Evolutionary conservation across 345 rosid genomes (phyloP), one percentile per base, ranked within the genome.

Genomic region (Lepidium sativum): DNA sequence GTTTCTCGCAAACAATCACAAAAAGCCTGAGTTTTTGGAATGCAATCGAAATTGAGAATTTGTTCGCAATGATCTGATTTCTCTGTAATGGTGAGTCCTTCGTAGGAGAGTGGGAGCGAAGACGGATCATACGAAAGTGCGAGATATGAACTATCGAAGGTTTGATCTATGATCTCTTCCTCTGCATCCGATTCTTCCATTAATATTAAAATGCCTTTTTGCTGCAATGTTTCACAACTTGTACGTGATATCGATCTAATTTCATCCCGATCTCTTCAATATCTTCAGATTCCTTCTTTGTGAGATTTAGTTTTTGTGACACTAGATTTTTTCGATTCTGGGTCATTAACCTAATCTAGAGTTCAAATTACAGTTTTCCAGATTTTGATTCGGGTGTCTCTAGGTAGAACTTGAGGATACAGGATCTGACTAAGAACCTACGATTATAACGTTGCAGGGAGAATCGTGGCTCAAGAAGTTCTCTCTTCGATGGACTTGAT

Each of bases 401-500:
- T 8, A 17, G 12, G 14, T 8, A n/a, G 21, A 17, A 16, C 51
- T 63, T 14, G 8, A 44, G 67, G 1, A 17, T 39, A 44, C 5
- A 0, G 29, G 25, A 34, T 67, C 29, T 56, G 63, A 44, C 54
- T n/a, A 13, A 27, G 45, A 20, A 62, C 2, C 44, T 14, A 59
- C 7, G 63, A 15, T 31, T 54, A 13, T 13, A 3, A 16, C 20
- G 56, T 20, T 74, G 67, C 59, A 89, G 97, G 83, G 97, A 89
- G 67, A 68, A 79, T 50, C 92, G 91, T 55, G 67, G 47, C 54
- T 78, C 91, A 15, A 84, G 76, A 79, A 52, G 86, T 7, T 71
- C 88, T 63, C 82, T 89, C 6, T 86, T 87, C 39, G 94, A 86
- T 59, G 79, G 80, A 0, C 74, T 76, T 56, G 86, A 87, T 51